Evolutionary conservation across 1,284 basidiomycete species (phyloP).

Genomic region (Ganoderma resinaceum): DNA sequence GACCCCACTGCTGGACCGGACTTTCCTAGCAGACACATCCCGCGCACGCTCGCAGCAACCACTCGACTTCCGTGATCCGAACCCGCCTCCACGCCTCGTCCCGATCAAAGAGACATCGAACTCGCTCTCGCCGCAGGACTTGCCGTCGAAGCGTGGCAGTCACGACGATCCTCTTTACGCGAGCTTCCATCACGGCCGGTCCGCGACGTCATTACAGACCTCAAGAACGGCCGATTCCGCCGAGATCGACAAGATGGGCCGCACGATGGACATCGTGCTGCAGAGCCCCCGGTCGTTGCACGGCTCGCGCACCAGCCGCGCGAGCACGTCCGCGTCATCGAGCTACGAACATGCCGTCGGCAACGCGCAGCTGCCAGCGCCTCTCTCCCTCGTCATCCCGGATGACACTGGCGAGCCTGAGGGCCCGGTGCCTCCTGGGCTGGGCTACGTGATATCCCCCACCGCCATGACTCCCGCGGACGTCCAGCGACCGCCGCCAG

Average conservation of each 20-base stretch:
- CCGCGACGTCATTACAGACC: slow-evolving; percentile 38
- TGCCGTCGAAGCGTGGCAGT: slow-evolving; percentile 17
- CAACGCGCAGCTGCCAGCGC: not conserved
- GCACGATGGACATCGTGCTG: slow-evolving; percentile 71
- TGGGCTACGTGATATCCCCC: slow-evolving; percentile 34
- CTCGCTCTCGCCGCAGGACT: slow-evolving; percentile 30
- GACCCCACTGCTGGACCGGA: slow-evolving; percentile 49
- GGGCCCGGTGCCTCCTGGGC: not conserved
- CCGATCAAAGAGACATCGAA: slow-evolving; percentile 60
- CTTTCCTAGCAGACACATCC: slow-evolving; percentile 36
- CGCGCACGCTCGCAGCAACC: slow-evolving; percentile 19
- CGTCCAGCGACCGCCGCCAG: slow-evolving; percentile 21
- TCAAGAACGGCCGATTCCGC: slow-evolving; percentile 63
- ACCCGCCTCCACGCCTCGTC: slow-evolving; percentile 66
- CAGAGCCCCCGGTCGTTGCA: slow-evolving; percentile 51
- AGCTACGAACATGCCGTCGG: slow-evolving; percentile 13
- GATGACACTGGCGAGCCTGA: slow-evolving; percentile 10
- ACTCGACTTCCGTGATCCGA: slow-evolving; percentile 74
- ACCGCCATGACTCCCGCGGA: slow-evolving; percentile 27
- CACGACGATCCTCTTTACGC: slow-evolving; percentile 29
- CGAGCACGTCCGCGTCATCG: slow-evolving; percentile 26
- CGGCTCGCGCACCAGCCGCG: slow-evolving; percentile 27
- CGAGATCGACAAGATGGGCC: slow-evolving; percentile 67
- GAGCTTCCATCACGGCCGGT: slow-evolving; percentile 35
- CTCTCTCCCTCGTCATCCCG: slow-evolving; percentile 17